Evolutionary conservation across 1,284 basidiomycete species (phyloP).

Genomic region (Pseudozyma sp.): DNA sequence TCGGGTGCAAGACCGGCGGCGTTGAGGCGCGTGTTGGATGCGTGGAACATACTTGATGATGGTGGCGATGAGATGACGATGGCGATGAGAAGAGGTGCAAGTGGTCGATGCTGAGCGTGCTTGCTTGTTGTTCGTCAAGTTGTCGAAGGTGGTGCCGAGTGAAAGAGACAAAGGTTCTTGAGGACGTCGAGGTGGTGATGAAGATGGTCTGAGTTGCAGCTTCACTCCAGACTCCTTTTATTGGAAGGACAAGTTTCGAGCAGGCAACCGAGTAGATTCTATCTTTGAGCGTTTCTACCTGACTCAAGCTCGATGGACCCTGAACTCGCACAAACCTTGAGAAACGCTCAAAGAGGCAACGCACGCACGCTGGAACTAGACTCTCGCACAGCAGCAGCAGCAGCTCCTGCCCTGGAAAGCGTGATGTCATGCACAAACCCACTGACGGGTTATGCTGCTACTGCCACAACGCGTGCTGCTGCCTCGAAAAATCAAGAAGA

Average conservation of each 20-base stretch:
- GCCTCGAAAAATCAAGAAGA: background rate
- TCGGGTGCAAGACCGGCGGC: slow-evolving; percentile 67
- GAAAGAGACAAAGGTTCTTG: slow-evolving; percentile 6
- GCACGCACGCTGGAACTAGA: slow-evolving; percentile 8
- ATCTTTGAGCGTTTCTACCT: slow-evolving; percentile 8
- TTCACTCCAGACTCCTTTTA: slow-evolving; percentile 10
- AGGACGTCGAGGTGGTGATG: slow-evolving; percentile 15
- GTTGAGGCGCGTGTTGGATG: slow-evolving; percentile 63
- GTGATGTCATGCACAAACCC: slow-evolving; percentile 36
- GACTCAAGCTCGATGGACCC: slow-evolving; percentile 25
- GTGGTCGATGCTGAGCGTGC: slow-evolving; percentile 2
- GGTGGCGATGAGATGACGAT: slow-evolving; percentile 8
- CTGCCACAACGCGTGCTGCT: slow-evolving; percentile 8
- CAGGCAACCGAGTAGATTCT: slow-evolving; percentile 32
- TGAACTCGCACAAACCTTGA: slow-evolving; percentile 10
- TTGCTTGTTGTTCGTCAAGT: background rate
- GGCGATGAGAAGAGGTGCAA: background rate
- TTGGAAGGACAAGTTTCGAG: slow-evolving; percentile 3
- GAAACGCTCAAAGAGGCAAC: slow-evolving; percentile 27
- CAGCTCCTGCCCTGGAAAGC: background rate
- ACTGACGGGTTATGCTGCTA: slow-evolving; percentile 5
- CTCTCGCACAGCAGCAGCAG: slow-evolving; percentile 11
- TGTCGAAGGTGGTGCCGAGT: background rate
- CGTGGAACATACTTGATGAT: slow-evolving; percentile 56
- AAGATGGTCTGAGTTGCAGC: background rate